Evolutionary conservation across 306 rosid species (phyloP), one percentile per base, ranked within the genome.

Genomic region (Hylodesmum podocarpum): DNA sequence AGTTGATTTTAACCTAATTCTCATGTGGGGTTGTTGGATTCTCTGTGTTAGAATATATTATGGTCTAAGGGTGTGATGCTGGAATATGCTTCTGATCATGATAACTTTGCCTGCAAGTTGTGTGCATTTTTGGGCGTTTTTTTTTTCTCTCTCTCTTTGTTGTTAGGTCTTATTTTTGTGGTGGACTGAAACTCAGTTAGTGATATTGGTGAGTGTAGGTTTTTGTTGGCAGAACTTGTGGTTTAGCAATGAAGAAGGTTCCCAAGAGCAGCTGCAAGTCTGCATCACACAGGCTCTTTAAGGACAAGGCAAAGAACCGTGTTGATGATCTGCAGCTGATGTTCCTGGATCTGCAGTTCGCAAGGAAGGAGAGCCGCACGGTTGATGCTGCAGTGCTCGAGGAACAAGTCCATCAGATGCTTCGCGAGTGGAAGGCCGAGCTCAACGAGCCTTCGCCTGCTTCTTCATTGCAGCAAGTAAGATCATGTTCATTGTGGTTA

Each of bases 331-430:
- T 95, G 86, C 99, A 95, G 80, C 79, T 87, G 31, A 88, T 88
- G 89, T 95, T 95, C 77, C 59, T 84, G 81, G 94, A 91, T 87
- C 89, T 95, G 87, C 97, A 91, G 76, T 91, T 87, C 70, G 99
- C 99, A 5, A 90, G 98, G 89, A 95, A 95, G 89, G 99, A 95
- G 79, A 95, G 99, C 84, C 97, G 99, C 46, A 67, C 94, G 0
- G 84, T 86, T 11, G 97, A 95, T 77, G 91, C 83, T 29, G 74
- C 94, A 0, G 90, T 95, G 12, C 94, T 95, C 5, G 99, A 95
- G 89, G 99, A 95, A 62, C 99, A 95, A 83, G 97, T 95, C 44
- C 93, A 92, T 87, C 97, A 91, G 89, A 95, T 95, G 99, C 99
- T 95, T 76, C 99, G 98, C 2, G 99, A 95, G 77, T 95, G 99